A percentile compares a stretch with the other conserved stretches of the same genome.
Evolutionary conservation across 805 yeast species (phyloP).

Genomic region (Starmerella kuoi): DNA sequence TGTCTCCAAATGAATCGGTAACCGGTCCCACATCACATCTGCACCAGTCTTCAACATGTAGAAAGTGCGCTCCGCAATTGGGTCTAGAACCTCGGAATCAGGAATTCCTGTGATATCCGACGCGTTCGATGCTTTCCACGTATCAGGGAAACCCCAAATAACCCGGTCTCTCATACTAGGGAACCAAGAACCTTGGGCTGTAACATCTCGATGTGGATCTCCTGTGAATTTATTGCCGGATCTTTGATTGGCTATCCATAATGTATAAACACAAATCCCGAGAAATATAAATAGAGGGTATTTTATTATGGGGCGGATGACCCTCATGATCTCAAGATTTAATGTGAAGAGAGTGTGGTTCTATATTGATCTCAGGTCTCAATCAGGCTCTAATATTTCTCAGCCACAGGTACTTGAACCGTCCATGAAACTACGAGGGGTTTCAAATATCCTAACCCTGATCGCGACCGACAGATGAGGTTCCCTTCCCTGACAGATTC

Average conservation of each 20-base stretch:
- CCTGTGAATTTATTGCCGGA: neutral
- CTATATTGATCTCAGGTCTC: no score
- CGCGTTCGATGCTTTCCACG: constrained; percentile 4
- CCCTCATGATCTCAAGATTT: no score
- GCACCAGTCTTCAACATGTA: constrained; percentile 33
- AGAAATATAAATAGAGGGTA: no score
- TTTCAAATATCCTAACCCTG: no score
- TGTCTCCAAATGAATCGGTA: constrained; percentile 31
- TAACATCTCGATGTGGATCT: neutral
- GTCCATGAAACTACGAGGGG: no score
- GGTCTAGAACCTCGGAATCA: constrained; percentile 12
- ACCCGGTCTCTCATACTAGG: constrained; percentile 3
- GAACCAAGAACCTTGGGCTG: constrained; percentile 8
- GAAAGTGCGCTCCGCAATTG: constrained; percentile 21
- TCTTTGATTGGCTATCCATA: neutral
- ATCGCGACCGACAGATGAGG: no score
- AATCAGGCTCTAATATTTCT: no score
- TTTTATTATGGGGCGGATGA: no score
- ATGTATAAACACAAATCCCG: no score
- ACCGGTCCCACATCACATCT: constrained; percentile 29
- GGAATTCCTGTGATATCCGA: neutral
- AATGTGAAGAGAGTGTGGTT: no score
- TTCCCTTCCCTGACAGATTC: no score
- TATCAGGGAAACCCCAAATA: constrained; percentile 6
- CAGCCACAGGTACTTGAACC: no score